Conservation (phyloP, 169 alveolate genomes). For the Plasmodium coatneyi region DNA sequence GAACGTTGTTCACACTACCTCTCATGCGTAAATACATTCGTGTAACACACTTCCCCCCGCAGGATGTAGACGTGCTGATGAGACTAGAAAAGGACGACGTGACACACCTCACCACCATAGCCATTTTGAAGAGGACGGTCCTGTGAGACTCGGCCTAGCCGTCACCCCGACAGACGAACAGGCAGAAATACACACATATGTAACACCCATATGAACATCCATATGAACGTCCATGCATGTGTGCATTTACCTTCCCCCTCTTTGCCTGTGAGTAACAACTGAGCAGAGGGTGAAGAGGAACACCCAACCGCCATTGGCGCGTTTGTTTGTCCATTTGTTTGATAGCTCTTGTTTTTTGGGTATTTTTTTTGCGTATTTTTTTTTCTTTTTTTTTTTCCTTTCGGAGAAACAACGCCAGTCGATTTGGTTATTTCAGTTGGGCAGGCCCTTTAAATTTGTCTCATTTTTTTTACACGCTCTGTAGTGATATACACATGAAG, state of each 20-base stretch:
- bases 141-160: not conserved
- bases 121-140: constrained; percentile 18
- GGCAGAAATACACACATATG: not conserved
- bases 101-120: constrained; percentile 5
- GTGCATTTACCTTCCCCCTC: not conserved
- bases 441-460: not conserved
- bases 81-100: not conserved
- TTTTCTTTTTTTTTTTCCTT: not conserved
- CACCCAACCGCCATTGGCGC: not conserved
- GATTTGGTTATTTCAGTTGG: no score
- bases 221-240: not conserved
- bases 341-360: not conserved
- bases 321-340: not conserved
- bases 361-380: not conserved
- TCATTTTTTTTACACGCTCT: not conserved
- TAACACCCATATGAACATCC: not conserved
- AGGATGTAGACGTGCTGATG: constrained; percentile 39
- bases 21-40: not conserved
- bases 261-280: not conserved
- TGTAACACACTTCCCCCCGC: not conserved
- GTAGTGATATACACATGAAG: not conserved
- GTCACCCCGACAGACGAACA: not conserved
- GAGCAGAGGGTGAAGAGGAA: not conserved
- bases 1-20: not conserved
- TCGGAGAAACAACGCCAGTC: not conserved